Evolutionary conservation across 106 monocot genomes (phyloP), one percentile per base, ranked within the genome.

Genomic region (Hemerocallis citrina): DNA sequence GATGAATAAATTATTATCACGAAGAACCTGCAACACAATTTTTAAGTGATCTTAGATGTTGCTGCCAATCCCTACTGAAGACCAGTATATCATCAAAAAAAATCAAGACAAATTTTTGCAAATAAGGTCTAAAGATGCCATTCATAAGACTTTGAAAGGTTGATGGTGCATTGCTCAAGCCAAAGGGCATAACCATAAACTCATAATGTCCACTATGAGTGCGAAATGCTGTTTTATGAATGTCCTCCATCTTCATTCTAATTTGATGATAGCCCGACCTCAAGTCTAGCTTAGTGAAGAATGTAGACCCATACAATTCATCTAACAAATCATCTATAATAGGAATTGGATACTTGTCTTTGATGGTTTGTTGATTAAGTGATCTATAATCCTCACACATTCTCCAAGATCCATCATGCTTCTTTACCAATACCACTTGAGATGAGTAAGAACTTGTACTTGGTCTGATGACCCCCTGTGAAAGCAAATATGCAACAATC

Each of bases 131-230:
- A 35, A 58, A 58, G 14, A 58, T 17, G 21, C 19, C 20, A 37
- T 58, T 58, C 58, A 58, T 58, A n/a, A 34, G 8, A 17, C 13
- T 17, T 28, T 58, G 58, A 32, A 58, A 58, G 0, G 58, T 35
- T 5, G 58, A 15, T 3, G 58, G 58, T 1, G 58, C 58, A 34
- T 58, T 58, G 12, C 8, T 58, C 17, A 58, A 20, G 5, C 36
- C 58, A 35, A 58, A 58, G 35, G 35, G 6, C 58, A 35, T 58
- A 6, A 35, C 35, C 10, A 36, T 35, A 19, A 58, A 58, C 16
- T 58, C 58, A 37, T 58, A 58, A 37, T 58, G 58, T 11, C 58
- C 1, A 5, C 11, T 1, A 34, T 58, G 58, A 3, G 58, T 58
- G 1, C 36, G 10, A 37, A 58, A 58, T 17, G 57, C 57, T 6